Evolutionary conservation across 345 rosid species (phyloP), one percentile per base, ranked within the genome.

Genomic region (Populus deltoides): DNA sequence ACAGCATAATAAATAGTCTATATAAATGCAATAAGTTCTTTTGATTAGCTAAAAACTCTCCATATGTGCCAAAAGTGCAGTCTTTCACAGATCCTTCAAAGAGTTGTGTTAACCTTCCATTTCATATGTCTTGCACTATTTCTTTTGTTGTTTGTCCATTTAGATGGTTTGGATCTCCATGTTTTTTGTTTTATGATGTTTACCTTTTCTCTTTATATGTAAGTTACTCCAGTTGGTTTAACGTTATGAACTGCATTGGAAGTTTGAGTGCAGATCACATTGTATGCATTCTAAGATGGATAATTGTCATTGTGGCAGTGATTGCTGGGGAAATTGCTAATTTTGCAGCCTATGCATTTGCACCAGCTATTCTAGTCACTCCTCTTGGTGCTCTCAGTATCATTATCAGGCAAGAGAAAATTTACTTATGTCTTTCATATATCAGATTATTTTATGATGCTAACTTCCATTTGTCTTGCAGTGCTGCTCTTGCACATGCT

Each of bases 311-410:
- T 68, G 24, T 65, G 71, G 73, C 83, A 75, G 83, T 80, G 83
- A 71, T 75, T 63, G 75, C 75, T n/a, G 83, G 79, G 41, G 83
- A 80, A 65, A 70, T 80, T 41, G 83, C 83, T 65, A 80, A 75
- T 57, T 80, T 80, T 68, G 75, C 83, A 35, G 83, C 83, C 38
- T 80, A 80, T 75, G 83, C 79, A 65, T 80, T 80, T 70, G 83
- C 83, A 18, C 83, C 83, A 62, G 78, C 83, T 70, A 75, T 75
- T 74, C 73, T 80, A 39, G 83, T 80, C 77, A 80, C 83, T 47
- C 83, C 79, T 68, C 83, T 75, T 61, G 83, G 83, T 35, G 83
- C 83, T 35, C 75, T 80, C 16, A 80, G 83, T 68, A 80, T 80
- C 22, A 80, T 80, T 65, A 80, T 80, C 83, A 80, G 83, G 83